Evolutionary conservation across 2,329 filamentous ascomycete genomes (phyloP), one percentile per base, ranked within the genome.

Genomic region (Cercospora zeae-maydis): DNA sequence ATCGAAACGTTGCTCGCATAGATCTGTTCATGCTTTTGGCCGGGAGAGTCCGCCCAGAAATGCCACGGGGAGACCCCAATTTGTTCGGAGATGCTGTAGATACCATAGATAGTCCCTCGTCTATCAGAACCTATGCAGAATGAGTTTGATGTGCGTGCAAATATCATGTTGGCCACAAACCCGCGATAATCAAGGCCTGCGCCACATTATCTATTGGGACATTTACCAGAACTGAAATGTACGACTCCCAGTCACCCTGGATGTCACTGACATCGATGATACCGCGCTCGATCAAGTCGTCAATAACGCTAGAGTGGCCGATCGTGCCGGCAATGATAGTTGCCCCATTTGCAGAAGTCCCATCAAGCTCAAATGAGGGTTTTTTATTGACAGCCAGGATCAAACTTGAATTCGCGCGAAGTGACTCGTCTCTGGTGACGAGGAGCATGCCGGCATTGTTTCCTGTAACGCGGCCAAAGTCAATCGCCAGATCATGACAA

Each of bases 51-150:
- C 5, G 87, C 86, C 80, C 84, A 89, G 78, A 82, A 89, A 75
- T 89, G 84, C 85, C 86, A 89, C 68, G 86, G 87, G 33, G 85
- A 88, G 11, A 91, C 87, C 27, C 88, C 88, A 62, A 91, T 90
- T 72, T 91, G 87, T 75, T 90, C 87, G 21, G 86, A 88, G 53
- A 91, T 75, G 66, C 88, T 87, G 75, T 91, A 91, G 19, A 89
- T 78, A 10, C 88, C 88, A 69, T 83, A 91, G 59, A 91, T 89
- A 1, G 86, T 84, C 13, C 86, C 87, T 65, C 88, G 80, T 59
- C 84, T 84, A 72, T 91, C 87, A 70, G 49, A 53, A 9, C 49
- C 49, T 53, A 8, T 11, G 0, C 1, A 19, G 10, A 2, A 11
- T 52, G 49, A 53, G 49, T 14, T 34, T 52, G 11, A 11, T 10